A percentile compares a stretch with the other conserved stretches of the same genome.
These are phyloP conservation scores for Saccharomyces hybrid DNA, from an alignment of 1,139 yeast species.

Conservation along the genomic window DNA sequence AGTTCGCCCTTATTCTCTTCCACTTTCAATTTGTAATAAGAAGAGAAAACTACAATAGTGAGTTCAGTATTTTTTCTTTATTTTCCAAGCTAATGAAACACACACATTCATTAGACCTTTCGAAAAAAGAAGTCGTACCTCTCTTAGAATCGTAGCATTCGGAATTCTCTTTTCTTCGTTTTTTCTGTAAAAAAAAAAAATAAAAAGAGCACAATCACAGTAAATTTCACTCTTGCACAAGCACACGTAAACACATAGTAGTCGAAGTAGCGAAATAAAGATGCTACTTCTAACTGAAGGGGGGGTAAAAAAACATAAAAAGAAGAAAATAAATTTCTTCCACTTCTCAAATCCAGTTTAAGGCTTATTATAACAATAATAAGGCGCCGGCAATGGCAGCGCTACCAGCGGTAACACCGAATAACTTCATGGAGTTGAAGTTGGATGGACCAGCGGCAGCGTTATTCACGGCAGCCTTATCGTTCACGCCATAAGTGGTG, in stretches of 20 bases:
- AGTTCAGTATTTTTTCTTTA: not conserved
- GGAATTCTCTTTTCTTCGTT: not conserved
- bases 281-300: not conserved
- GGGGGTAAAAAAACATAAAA: not conserved
- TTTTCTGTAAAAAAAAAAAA: not conserved
- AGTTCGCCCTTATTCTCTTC: not conserved
- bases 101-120: not conserved
- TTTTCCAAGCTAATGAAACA: slow-evolving; percentile 1
- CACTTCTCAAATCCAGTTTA: not conserved
- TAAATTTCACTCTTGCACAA: not conserved
- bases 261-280: not conserved
- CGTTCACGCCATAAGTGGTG: slow-evolving; percentile 13
- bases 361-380: slow-evolving; percentile 24
- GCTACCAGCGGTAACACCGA: slow-evolving; percentile 33
- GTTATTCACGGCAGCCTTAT: slow-evolving; percentile 18
- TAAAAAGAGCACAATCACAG: slow-evolving; percentile 1
- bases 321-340: not conserved
- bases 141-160: not conserved
- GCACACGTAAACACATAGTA: slow-evolving; percentile 1
- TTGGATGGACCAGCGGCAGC: slow-evolving; percentile 29
- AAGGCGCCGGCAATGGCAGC: slow-evolving; percentile 37
- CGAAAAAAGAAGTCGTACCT: not conserved
- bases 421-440: slow-evolving; percentile 19
- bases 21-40: not conserved
- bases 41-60: not conserved